Base-by-base conservation (phyloP, 148 eudicot genomes). In the Nyssa sinensis region DNA sequence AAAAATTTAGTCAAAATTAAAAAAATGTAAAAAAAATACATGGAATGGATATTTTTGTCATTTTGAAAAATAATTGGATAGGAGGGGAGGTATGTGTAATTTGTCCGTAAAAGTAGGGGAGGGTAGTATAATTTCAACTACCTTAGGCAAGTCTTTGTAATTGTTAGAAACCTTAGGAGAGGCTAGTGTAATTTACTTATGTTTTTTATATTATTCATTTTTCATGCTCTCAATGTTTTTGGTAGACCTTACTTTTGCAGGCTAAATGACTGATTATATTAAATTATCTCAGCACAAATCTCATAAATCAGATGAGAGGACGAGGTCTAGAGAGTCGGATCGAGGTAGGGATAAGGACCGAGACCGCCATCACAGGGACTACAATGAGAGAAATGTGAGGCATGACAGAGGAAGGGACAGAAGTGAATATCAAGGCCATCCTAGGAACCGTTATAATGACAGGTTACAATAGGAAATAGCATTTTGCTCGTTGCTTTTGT, bases 381-480 rank as follows among this genome's bases (percentile, higher is more conserved):
- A 81, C 66, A 74, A 73, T 62, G 89, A 77, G 71, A 86, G 79
- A 76, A 82, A 71, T 83, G 83, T 55, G 28, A 85, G 89, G 70
- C 84, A 85, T 68, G 80, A 79, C 34, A 87, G 90, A 70, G 84
- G 90, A 77, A 89, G 92, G 74, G 81, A 80, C 31, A 79, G 75
- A 77, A 41, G 75, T 57, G 84, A 75, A 51, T 82, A 83, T 84
- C 57, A 72, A 76, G 83, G 81, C 34, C 81, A 77, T 67, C 59
- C 83, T 59, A 63, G 81, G 44, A 70, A 79, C 35, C 82, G 79
- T 62, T 82, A 84, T 44, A 82, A 83, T 78, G 87, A 85, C 71
- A 89, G 97, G 97, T 92, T 70, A 62, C 31, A 23, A 51, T 70
- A 7, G 73, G 33, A 23, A 55, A 25, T 44, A 66, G 7, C 55